These are phyloP conservation scores for Rubia peregrina DNA, from an alignment of 305 asterid genomes.

Conservation along the genomic window DNA sequence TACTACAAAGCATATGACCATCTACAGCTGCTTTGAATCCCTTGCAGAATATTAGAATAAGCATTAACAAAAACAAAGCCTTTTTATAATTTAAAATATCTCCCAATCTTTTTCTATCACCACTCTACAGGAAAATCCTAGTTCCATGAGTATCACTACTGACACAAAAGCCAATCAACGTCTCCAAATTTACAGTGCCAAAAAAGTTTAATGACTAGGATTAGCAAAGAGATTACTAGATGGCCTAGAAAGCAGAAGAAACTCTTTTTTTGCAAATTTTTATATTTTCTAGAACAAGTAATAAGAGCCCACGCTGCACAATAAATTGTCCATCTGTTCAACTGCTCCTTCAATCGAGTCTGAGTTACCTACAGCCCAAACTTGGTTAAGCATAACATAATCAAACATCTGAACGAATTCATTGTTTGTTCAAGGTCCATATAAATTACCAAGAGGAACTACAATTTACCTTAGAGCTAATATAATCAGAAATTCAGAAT, in stretches of 20 bases:
- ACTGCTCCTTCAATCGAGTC: background rate
- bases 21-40: background rate
- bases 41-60: background rate
- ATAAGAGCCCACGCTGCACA: background rate
- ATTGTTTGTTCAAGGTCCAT: no score
- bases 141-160: background rate
- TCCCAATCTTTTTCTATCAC: background rate
- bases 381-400: background rate
- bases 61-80: background rate
- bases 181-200: background rate
- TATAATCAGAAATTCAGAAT: background rate
- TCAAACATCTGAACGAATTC: background rate
- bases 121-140: constrained; percentile 1
- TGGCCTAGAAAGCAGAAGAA: background rate
- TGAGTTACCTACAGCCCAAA: background rate
- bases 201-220: background rate
- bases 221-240: background rate
- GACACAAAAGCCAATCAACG: background rate
- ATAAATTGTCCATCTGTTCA: background rate
- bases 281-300: background rate
- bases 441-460: background rate
- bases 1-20: background rate
- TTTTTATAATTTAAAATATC: background rate
- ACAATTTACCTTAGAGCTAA: background rate
- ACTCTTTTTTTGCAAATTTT: background rate